These are phyloP conservation scores for Aspergillus puulaauensis DNA, from an alignment of 2,329 filamentous ascomycete genomes.

Conservation along the genomic window DNA sequence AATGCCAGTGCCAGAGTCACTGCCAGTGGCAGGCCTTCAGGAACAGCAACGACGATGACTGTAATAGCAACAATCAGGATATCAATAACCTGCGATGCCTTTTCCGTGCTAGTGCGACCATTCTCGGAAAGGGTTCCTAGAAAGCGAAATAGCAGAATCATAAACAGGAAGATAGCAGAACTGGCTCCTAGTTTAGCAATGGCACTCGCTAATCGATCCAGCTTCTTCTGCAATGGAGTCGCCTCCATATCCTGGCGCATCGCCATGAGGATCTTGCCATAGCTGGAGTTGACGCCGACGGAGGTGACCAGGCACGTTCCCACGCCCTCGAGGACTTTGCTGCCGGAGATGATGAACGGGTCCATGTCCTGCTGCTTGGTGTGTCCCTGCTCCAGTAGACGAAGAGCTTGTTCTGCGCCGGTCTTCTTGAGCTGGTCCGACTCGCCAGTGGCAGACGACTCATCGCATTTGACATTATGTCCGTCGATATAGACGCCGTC, in stretches of 20 bases:
- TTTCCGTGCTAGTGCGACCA: slow-evolving; percentile 53
- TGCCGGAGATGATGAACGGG: slow-evolving; percentile 78
- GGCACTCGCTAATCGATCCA: slow-evolving; percentile 71
- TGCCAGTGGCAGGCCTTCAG: slow-evolving; percentile 69
- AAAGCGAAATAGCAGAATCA: slow-evolving; percentile 83
- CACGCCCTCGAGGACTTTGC: slow-evolving; percentile 73
- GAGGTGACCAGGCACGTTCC: slow-evolving; percentile 75
- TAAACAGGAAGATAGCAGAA: slow-evolving; percentile 72
- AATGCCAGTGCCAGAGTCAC: slow-evolving; percentile 73
- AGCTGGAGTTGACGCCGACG: slow-evolving; percentile 69
- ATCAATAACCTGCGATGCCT: slow-evolving; percentile 72
- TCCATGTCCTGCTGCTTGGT: slow-evolving; percentile 59
- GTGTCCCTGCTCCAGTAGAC: slow-evolving; percentile 59
- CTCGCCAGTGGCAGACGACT: slow-evolving; percentile 75
- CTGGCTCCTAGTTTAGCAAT: slow-evolving; percentile 66
- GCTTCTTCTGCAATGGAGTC: slow-evolving; percentile 72
- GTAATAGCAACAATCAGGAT: slow-evolving; percentile 75
- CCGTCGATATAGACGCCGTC: slow-evolving; percentile 70
- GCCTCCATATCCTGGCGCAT: slow-evolving; percentile 70
- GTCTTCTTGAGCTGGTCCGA: slow-evolving; percentile 71
- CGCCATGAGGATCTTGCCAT: slow-evolving; percentile 74
- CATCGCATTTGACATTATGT: slow-evolving; percentile 67
- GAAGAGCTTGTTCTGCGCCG: slow-evolving; percentile 63
- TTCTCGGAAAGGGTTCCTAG: slow-evolving; percentile 62
- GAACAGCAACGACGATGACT: slow-evolving; percentile 67